Evolutionary conservation across 208 protist genomes (phyloP).

Genomic region (Crithidia thermophila): DNA sequence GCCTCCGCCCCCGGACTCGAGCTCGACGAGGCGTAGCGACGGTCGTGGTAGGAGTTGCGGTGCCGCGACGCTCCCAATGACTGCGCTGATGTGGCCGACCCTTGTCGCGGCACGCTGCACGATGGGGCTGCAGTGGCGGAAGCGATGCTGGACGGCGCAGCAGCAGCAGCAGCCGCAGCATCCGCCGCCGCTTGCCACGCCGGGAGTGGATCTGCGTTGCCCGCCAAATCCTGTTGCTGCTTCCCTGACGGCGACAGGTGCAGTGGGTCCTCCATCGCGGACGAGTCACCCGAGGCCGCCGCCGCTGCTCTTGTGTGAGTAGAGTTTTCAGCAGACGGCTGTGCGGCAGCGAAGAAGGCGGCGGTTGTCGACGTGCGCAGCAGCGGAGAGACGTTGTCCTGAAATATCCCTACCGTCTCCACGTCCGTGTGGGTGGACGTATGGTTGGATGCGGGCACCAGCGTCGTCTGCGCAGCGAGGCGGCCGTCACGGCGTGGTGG

Average conservation of each 20-base stretch:
- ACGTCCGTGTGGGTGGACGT: not conserved
- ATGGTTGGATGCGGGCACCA: not conserved
- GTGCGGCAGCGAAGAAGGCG: not conserved
- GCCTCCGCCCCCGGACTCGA: slow-evolving; percentile 3
- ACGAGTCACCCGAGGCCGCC: no score
- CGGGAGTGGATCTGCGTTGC: not conserved
- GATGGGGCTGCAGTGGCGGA: not conserved
- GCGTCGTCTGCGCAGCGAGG: not conserved
- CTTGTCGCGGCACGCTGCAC: not conserved
- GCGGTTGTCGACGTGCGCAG: not conserved
- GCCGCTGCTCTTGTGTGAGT: not conserved
- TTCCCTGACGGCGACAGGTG: no score
- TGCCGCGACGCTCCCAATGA: not conserved
- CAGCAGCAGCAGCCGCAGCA: not conserved
- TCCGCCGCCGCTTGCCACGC: not conserved
- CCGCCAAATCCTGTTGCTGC: not conserved
- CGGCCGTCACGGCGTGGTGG: not conserved
- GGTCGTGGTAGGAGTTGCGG: slow-evolving; percentile 16
- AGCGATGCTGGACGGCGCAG: not conserved
- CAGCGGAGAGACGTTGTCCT: not conserved
- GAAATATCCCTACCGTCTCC: not conserved
- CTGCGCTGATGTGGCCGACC: slow-evolving; percentile 2
- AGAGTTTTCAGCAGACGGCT: not conserved
- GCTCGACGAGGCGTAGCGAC: slow-evolving; percentile 10
- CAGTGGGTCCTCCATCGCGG: no score